Evolutionary conservation across 352 stramenopile genomes (phyloP), one percentile per base, ranked within the genome.

Genomic region (Phytophthora multivora): DNA sequence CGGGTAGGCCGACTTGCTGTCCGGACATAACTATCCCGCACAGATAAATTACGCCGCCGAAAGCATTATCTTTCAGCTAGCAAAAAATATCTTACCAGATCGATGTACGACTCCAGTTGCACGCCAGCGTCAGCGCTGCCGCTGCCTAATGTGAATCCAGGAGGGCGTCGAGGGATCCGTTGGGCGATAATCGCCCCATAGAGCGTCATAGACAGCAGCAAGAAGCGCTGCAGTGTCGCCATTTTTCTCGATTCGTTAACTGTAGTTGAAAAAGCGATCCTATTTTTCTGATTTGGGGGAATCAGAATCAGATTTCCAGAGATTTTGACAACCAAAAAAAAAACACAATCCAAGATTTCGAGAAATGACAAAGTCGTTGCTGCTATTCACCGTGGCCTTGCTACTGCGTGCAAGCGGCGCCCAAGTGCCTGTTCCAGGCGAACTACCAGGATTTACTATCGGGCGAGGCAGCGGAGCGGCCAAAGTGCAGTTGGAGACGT

Each of bases 51-150:
- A 33, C 28, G 10, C 2, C 3, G 1, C 26, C 26, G 26, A 31
- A 31, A 31, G 25, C 9, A 31, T 31, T 36, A 7, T 36, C 6
- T 16, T 45, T 8, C 28, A 9, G 1, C 5, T 42, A 21, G 21
- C 3, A 21, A n/a, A 46, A 26, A 45, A 51, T 53, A 41, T 57
- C 39, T 48, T 68, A 89, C 83, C 77, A 93, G 58, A 51, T 95
- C 84, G n/a, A 95, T 73, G 57, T 89, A 95, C 19, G 82, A 86
- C 71, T 95, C 86, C 36, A 95, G 78, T 63, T 95, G 86, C 28
- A 95, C 79, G 28, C 77, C 72, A 2, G 86, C 86, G 13, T 78
- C 59, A 5, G 81, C 75, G 11, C 36, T 69, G 5, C 86, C 83
- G 2, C 74, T 42, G 12, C 80, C 79, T 15, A 88, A 55, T 1